phyloP scores from a whole-genome alignment of 2,329 filamentous ascomycete genomes.

The Phoma sp. region DNA sequence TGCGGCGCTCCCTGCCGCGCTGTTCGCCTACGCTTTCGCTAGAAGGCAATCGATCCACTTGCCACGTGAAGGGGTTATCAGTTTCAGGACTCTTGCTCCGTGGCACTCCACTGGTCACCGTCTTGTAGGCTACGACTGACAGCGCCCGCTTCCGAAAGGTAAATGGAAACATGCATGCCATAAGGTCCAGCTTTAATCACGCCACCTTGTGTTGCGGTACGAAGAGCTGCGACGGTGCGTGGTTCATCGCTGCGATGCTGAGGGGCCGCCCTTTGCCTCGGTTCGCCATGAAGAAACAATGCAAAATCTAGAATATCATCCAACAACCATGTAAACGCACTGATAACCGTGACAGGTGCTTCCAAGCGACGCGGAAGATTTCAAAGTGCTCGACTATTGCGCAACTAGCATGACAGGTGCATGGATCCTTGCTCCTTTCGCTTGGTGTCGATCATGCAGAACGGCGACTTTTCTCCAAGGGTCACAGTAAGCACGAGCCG shows the following conservation, averaged over 20 bases:
- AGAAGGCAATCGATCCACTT: background rate
- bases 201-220: background rate
- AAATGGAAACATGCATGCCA: background rate
- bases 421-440: background rate
- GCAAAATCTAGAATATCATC: constrained; percentile 7
- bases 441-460: constrained; percentile 15
- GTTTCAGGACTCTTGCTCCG: background rate
- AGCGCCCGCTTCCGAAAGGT: constrained; percentile 8
- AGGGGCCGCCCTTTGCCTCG: background rate
- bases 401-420: constrained; percentile 2
- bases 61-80: constrained; percentile 4
- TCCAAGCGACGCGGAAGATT: background rate
- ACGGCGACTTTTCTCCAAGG: background rate
- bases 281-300: background rate
- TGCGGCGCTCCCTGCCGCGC: constrained; percentile 15
- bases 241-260: background rate
- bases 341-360: background rate
- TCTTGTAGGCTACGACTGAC: background rate
- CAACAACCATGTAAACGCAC: constrained; percentile 11
- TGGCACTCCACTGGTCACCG: background rate
- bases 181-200: background rate
- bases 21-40: constrained; percentile 12
- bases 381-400: constrained; percentile 4
- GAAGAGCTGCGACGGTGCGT: background rate
- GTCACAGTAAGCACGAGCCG: background rate